A percentile compares a stretch with the other conserved stretches of the same genome.
phyloP scores from a whole-genome alignment of 2,329 filamentous ascomycete species.

The Exophiala lecanii-corni region DNA sequence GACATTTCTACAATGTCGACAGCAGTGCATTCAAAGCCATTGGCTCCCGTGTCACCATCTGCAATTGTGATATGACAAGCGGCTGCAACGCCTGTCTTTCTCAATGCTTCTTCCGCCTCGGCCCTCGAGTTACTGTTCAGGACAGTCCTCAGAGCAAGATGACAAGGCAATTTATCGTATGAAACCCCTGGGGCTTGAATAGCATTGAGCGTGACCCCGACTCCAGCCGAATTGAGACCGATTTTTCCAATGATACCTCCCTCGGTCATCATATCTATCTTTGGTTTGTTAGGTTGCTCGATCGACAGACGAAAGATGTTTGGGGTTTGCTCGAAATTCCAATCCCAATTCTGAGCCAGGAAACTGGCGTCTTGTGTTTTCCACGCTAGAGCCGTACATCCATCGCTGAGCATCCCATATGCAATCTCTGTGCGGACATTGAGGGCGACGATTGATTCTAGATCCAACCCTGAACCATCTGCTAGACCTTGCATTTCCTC shows the following conservation, averaged over 20 bases:
- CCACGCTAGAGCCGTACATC: conserved; percentile 55
- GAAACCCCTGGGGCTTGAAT: conserved; percentile 49
- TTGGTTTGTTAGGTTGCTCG: conserved; percentile 40
- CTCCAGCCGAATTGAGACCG: conserved; percentile 50
- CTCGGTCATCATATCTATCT: conserved; percentile 53
- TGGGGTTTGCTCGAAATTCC: conserved; percentile 45
- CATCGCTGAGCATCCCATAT: conserved; percentile 54
- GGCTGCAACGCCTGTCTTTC: conserved; percentile 46
- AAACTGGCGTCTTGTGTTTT: conserved; percentile 37
- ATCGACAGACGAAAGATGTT: conserved; percentile 52
- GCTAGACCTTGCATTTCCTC: conserved; percentile 44
- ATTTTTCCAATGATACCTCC: conserved; percentile 57
- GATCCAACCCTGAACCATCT: conserved; percentile 44
- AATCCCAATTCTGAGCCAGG: conserved; percentile 57
- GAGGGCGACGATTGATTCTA: conserved; percentile 52
- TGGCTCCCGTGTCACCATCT: conserved; percentile 39
- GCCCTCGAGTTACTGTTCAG: conserved; percentile 44
- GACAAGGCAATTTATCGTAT: conserved; percentile 46
- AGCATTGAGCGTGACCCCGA: conserved; percentile 55
- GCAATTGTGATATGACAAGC: conserved; percentile 53
- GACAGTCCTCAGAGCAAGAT: conserved; percentile 51
- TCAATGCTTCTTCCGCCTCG: conserved; percentile 44
- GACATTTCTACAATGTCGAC: conserved; percentile 27
- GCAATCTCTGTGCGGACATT: conserved; percentile 59
- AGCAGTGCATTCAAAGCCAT: conserved; percentile 48